Conservation (phyloP, 2,329 filamentous ascomycete genomes). For the Allantophomopsis cytisporea region DNA sequence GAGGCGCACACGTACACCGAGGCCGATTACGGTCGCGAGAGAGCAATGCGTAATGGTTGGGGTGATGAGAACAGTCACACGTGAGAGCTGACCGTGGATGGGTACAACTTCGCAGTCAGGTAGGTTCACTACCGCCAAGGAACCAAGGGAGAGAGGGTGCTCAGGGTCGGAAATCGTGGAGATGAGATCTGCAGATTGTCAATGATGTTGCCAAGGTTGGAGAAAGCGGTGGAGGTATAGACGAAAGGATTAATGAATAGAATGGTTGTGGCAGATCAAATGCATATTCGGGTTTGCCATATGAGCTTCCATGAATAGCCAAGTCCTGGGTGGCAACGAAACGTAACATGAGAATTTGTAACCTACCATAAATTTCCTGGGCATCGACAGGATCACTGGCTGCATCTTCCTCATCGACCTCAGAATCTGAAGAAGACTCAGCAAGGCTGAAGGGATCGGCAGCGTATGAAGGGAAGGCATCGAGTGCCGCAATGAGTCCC, state of each 20-base stretch:
- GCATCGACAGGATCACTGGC: slow-evolving; percentile 79
- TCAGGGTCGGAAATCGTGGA: slow-evolving; percentile 92
- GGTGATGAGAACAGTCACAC: slow-evolving; percentile 77
- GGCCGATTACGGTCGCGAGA: slow-evolving; percentile 86
- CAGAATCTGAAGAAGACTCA: slow-evolving; percentile 17
- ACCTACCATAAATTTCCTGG: slow-evolving; percentile 84
- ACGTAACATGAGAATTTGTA: background rate
- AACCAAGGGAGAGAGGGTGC: slow-evolving; percentile 85
- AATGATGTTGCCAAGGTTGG: slow-evolving; percentile 10
- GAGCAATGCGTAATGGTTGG: slow-evolving; percentile 97
- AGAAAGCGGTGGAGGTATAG: background rate
- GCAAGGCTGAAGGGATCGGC: slow-evolving; percentile 21
- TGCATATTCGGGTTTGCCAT: no score
- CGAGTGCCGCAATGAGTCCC: slow-evolving; percentile 13
- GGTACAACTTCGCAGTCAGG: slow-evolving; percentile 37
- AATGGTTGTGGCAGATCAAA: no score
- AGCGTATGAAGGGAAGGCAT: slow-evolving; percentile 14
- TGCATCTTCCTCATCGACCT: slow-evolving; percentile 38
- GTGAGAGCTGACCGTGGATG: slow-evolving; percentile 57
- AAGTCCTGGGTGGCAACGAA: no score
- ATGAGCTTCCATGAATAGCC: no score
- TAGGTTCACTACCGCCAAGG: slow-evolving; percentile 90
- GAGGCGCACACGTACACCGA: slow-evolving; percentile 81
- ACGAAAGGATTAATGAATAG: background rate
- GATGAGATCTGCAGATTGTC: slow-evolving; percentile 60